A percentile compares a stretch with the other conserved stretches of the same genome.
Evolutionary conservation across 345 rosid species (phyloP).

Genomic region (Stellera chamaejasme): DNA sequence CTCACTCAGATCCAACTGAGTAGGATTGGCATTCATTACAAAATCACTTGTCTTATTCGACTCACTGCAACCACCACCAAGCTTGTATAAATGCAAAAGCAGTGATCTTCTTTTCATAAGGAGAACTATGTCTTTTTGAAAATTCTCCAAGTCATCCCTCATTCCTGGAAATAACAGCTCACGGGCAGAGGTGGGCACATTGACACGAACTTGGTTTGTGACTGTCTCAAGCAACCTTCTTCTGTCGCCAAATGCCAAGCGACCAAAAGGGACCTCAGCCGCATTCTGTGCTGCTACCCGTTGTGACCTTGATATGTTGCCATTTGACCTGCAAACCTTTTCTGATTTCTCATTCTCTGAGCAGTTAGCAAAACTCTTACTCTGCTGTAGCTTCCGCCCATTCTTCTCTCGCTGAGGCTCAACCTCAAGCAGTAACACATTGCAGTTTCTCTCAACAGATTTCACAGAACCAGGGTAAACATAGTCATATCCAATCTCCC

Average conservation of each 20-base stretch:
- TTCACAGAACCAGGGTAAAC: constrained; percentile 60
- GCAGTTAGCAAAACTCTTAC: constrained; percentile 31
- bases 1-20: constrained; percentile 34
- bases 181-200: constrained; percentile 28
- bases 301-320: constrained; percentile 27
- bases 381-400: constrained; percentile 21
- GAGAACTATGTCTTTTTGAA: constrained; percentile 28
- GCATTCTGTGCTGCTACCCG: constrained; percentile 22
- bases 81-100: constrained; percentile 42
- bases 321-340: constrained; percentile 31
- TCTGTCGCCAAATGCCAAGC: constrained; percentile 53
- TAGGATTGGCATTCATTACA: constrained; percentile 30
- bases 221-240: constrained; percentile 66
- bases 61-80: constrained; percentile 26
- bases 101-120: constrained; percentile 48
- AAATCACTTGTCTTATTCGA: constrained; percentile 32
- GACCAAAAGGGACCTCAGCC: constrained; percentile 41
- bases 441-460: constrained; percentile 48
- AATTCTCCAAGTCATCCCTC: constrained; percentile 39
- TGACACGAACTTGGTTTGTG: constrained; percentile 35
- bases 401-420: constrained; percentile 35
- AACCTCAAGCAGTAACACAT: constrained; percentile 69
- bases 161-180: constrained; percentile 45
- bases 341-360: constrained; percentile 24
- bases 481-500: constrained; percentile 41